Percentiles rank a stretch among this genome's conserved stretches.
Evolutionary conservation across 352 stramenopile species (phyloP).

Genomic region (Globisporangium perplexum): DNA sequence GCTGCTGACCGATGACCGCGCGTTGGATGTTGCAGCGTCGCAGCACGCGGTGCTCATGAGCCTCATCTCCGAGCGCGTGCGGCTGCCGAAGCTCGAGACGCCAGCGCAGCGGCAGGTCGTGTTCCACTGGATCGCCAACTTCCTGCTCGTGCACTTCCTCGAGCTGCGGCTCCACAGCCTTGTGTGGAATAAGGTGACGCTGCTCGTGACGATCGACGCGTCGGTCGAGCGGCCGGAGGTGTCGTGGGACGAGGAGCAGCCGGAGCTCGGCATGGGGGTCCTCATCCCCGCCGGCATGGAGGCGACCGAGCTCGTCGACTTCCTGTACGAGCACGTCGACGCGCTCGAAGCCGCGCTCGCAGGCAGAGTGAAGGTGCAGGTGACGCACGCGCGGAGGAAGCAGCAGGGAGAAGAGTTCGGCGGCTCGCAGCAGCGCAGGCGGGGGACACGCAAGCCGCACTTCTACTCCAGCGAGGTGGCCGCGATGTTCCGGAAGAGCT

Average conservation of each 20-base stretch:
- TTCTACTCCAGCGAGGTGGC: slow-evolving; percentile 57
- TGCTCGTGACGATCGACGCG: slow-evolving; percentile 51
- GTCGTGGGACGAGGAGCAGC: slow-evolving; percentile 41
- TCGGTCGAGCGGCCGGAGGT: slow-evolving; percentile 28
- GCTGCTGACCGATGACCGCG: no score
- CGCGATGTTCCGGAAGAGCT: slow-evolving; percentile 39
- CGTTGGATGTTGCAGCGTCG: slow-evolving; percentile 14
- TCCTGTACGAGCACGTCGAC: slow-evolving; percentile 57
- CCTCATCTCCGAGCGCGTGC: slow-evolving; percentile 51
- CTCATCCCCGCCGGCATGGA: slow-evolving; percentile 66
- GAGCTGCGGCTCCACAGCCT: slow-evolving; percentile 70
- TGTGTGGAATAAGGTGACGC: slow-evolving; percentile 81
- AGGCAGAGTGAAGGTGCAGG: slow-evolving; percentile 19
- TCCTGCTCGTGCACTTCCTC: slow-evolving; percentile 81
- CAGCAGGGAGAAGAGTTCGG: not conserved
- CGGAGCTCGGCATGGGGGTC: slow-evolving; percentile 62
- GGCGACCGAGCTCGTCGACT: slow-evolving; percentile 39
- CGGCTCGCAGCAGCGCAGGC: not conserved
- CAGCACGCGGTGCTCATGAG: slow-evolving; percentile 62
- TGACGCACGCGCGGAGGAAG: slow-evolving; percentile 2
- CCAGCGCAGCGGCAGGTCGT: slow-evolving; percentile 44
- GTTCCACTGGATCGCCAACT: slow-evolving; percentile 75
- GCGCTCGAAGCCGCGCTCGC: slow-evolving; percentile 49
- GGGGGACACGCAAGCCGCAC: slow-evolving; percentile 24
- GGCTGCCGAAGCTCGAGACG: slow-evolving; percentile 53